A percentile compares a stretch with the other conserved stretches of the same genome.
Conservation (phyloP, 2,329 filamentous ascomycete genomes). For the Akanthomyces lecanii region DNA sequence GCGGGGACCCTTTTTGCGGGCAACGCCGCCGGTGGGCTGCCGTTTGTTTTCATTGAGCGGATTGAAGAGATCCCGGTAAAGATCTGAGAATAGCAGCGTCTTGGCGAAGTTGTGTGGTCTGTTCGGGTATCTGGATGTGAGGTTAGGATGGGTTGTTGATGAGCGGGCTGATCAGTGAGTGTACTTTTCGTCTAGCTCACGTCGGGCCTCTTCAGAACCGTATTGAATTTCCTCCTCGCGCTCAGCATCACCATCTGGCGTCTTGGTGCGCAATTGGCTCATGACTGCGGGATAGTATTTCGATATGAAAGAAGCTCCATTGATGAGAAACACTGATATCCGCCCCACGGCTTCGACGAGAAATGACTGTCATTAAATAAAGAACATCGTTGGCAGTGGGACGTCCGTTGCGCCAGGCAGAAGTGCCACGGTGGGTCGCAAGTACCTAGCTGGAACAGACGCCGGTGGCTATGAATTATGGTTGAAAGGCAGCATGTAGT, state of each 20-base stretch:
- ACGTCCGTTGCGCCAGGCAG: conserved; percentile 7
- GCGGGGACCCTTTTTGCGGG: conserved; percentile 55
- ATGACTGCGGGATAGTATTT: not conserved
- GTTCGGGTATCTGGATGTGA: conserved; percentile 67
- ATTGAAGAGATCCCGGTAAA: conserved; percentile 77
- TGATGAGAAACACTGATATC: not conserved
- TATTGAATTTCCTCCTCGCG: conserved; percentile 53
- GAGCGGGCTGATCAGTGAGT: not conserved
- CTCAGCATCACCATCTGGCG: conserved; percentile 37
- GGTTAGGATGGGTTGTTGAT: conserved; percentile 20
- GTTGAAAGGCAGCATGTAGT: too few species aligned
- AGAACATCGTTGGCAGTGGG: not conserved
- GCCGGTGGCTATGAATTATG: too few species aligned
- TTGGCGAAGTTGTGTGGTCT: conserved; percentile 75
- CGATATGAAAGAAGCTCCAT: not conserved
- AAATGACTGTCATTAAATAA: not conserved
- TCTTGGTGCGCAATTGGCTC: conserved; percentile 25
- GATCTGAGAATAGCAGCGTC: conserved; percentile 76
- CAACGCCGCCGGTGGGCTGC: conserved; percentile 57
- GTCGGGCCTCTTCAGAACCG: conserved; percentile 32
- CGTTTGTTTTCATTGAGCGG: conserved; percentile 75
- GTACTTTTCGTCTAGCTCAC: conserved; percentile 44
- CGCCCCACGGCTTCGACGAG: not conserved
- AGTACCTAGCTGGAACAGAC: too few species aligned
- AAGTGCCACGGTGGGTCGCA: conserved; percentile 2